Conservation (phyloP, 1,139 yeast species). For the Debaryomyces psychrophilus region DNA sequence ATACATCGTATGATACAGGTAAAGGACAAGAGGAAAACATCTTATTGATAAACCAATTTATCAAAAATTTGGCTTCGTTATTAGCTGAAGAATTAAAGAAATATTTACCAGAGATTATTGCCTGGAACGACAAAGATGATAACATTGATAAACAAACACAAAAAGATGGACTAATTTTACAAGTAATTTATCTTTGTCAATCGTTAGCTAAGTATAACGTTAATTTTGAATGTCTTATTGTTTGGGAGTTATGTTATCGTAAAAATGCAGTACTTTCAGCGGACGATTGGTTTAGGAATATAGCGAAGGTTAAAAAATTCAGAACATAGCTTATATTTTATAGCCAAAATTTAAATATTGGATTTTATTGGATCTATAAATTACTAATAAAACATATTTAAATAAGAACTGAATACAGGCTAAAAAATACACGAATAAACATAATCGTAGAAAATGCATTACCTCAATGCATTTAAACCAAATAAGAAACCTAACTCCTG, state of each 20-base stretch:
- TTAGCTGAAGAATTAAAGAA: slow-evolving; percentile 30
- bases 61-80: slow-evolving; percentile 33
- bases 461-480: slow-evolving; percentile 54
- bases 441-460: background rate
- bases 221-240: slow-evolving; percentile 58
- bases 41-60: slow-evolving; percentile 36
- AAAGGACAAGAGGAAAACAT: slow-evolving; percentile 26
- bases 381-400: slow-evolving; percentile 5
- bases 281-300: slow-evolving; percentile 40
- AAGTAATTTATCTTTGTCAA: slow-evolving; percentile 75
- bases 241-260: slow-evolving; percentile 38
- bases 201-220: slow-evolving; percentile 71
- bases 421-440: background rate
- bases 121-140: slow-evolving; percentile 24
- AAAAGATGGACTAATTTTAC: slow-evolving; percentile 67
- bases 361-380: background rate
- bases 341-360: background rate
- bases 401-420: slow-evolving; percentile 1
- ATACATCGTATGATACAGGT: slow-evolving; percentile 16
- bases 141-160: slow-evolving; percentile 44
- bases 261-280: slow-evolving; percentile 26
- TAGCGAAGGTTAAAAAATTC: slow-evolving; percentile 41
- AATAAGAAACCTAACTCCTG: slow-evolving; percentile 78
- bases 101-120: slow-evolving; percentile 31
- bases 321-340: slow-evolving; percentile 19